phyloP scores from a whole-genome alignment of 2,329 filamentous ascomycete genomes.

The Diaporthe sp. region DNA sequence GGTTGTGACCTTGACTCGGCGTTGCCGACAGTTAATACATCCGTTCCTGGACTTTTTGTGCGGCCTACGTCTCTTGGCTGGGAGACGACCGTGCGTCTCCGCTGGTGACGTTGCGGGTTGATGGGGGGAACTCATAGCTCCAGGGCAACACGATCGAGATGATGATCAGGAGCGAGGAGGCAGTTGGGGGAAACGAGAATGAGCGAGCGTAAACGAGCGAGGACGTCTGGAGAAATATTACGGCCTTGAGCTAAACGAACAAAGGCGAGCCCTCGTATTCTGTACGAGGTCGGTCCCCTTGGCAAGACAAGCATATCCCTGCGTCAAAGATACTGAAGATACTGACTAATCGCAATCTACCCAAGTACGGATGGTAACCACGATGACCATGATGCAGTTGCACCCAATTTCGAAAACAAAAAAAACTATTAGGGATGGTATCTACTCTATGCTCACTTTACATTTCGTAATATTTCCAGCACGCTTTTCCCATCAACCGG shows the following conservation, averaged over 20 bases:
- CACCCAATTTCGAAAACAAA: too few species aligned
- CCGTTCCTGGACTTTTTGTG: slow-evolving; percentile 1
- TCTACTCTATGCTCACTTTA: not conserved
- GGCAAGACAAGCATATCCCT: not conserved
- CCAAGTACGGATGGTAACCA: not conserved
- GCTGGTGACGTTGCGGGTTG: not conserved
- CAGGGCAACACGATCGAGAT: not conserved
- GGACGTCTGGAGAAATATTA: not conserved
- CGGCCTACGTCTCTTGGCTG: not conserved
- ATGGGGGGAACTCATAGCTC: not conserved
- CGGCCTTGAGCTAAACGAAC: not conserved
- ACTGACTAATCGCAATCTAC: not conserved
- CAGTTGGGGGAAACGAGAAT: not conserved
- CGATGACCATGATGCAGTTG: too few species aligned
- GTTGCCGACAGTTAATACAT: not conserved
- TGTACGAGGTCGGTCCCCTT: not conserved
- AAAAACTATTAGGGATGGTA: not conserved
- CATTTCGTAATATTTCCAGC: not conserved
- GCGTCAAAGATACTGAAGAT: not conserved
- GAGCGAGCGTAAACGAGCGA: slow-evolving; percentile 5
- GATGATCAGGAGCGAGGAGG: not conserved
- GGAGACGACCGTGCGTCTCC: not conserved
- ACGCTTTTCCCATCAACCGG: not conserved
- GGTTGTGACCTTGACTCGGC: not conserved
- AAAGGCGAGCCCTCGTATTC: not conserved